Percentiles rank a stretch among this genome's conserved stretches.
Evolutionary conservation across 2,329 filamentous ascomycete species (phyloP).

Genomic region (Colletotrichum chrysophilum): DNA sequence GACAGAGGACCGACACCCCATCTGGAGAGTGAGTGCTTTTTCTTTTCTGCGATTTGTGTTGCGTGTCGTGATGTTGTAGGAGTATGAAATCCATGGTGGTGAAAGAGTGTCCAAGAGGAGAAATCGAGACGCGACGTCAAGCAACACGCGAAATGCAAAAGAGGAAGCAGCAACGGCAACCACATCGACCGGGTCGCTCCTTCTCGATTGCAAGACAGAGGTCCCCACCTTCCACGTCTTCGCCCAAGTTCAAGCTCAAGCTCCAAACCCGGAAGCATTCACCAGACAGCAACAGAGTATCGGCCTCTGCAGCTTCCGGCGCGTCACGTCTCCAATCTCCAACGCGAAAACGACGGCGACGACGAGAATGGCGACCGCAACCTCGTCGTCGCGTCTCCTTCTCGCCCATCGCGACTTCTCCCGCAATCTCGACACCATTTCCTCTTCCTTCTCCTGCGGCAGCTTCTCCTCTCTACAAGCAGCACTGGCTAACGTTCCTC

Average conservation of each 20-base stretch:
- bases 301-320: neutral
- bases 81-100: neutral
- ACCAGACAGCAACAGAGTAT: neutral
- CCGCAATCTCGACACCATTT: neutral
- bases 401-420: neutral
- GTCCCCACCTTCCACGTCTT: neutral
- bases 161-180: neutral
- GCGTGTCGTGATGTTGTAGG: neutral
- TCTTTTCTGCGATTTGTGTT: neutral
- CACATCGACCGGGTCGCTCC: neutral
- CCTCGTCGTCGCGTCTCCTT: constrained; percentile 2
- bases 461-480: neutral
- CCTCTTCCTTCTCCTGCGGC: neutral
- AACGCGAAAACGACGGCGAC: neutral
- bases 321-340: neutral
- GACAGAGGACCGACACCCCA: neutral
- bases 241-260: neutral
- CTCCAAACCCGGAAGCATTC: neutral
- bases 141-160: neutral
- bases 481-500: neutral
- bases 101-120: neutral
- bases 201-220: neutral
- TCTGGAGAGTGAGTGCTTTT: neutral
- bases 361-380: neutral
- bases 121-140: neutral